Evolutionary conservation across 2,329 filamentous ascomycete species (phyloP), one percentile per base, ranked within the genome.

Genomic region (Orbilia oligospora): DNA sequence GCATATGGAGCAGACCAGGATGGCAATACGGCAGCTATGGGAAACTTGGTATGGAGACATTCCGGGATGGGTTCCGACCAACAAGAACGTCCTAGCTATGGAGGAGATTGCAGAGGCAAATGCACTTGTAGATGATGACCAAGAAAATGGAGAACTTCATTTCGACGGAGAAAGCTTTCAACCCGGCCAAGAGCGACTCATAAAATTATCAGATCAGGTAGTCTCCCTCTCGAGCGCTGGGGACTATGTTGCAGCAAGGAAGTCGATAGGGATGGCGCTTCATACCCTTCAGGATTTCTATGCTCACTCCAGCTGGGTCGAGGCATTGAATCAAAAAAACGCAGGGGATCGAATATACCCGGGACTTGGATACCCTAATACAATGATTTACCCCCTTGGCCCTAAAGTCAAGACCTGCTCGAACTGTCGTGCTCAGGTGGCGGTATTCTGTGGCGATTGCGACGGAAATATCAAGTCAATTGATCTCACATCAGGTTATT

Each of bases 231-330:
- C 66, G 6, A 73, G 56, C 20, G n/a, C 18, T 6, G 24, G 48
- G 20, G 53, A 73, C n/a, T 66, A 38, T 12, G 18, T 38, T 38
- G 69, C 10, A 1, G 76, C 76, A 22, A 68, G 70, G n/a, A 53
- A 51, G 12, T 49, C 64, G n/a, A 56, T 79, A 4, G 76, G 76
- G 5, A 56, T 70, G 55, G 69, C 76, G 2, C 69, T 79, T n/a
- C 76, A 79, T 33, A 69, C 69, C 6, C 64, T 79, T 20, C 76
- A 73, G 46, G 76, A 70, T 16, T 79, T 79, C 27, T 79, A 79
- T 24, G 22, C 69, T 3, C 76, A 79, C n/a, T 73, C 63, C n/a
- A 79, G 70, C 46, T 73, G 65, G 55, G 24, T 79, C n/a, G 76
- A 78, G 20, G 24, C 71, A 14, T 22, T 65, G 12, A 5, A 49